Base-by-base conservation (phyloP, 225 moss, liverwort and hornwort genomes). In the Pseudoscleropodium purum region DNA sequence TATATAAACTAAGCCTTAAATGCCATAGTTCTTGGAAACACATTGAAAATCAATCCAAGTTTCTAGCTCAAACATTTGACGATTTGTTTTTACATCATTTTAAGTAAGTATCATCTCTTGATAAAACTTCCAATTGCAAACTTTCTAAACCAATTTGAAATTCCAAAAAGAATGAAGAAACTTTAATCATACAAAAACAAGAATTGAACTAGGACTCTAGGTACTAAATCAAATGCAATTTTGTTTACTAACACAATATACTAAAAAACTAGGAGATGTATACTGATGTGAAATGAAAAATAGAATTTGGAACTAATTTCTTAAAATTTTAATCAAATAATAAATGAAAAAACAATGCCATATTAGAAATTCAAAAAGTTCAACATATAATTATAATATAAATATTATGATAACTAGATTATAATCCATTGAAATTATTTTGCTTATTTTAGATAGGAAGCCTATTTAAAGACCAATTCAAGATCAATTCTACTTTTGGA, bases 141-240 rank as follows among this genome's bases (percentile, higher is more conserved):
- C 10, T 45, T 68, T 21, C 4, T 2, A n/a, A 68, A n/a, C 23
- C 6, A 68, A 6, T 68, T 75, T 47, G 6, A 31, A 47, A 30
- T 47, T 11, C 2, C 0, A 3, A 2, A 1, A 18, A 18, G 30
- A 30, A 6, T 47, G 11, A 30, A 47, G 30, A 18, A 30, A 6
- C 2, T 27, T 18, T 26, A 66, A 34, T 18, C 18, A 18, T 2
- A 66, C 10, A 34, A 34, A 31, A 57, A 57, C 18, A 15, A 72
- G 2, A 72, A 14, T 26, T 41, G 26, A 26, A 41, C 5, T 15
- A 15, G 2, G 26, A 7, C 15, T 43, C n/a, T 7, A n/a, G n/a
- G 23, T 24, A n/a, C 4, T n/a, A 23, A 1, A 3, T 13, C 13
- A 4, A 39, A n/a, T 69, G 13, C 13, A 69, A n/a, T 13, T 69